Conservation (phyloP, 805 yeast species). For the Teunomyces stri region DNA sequence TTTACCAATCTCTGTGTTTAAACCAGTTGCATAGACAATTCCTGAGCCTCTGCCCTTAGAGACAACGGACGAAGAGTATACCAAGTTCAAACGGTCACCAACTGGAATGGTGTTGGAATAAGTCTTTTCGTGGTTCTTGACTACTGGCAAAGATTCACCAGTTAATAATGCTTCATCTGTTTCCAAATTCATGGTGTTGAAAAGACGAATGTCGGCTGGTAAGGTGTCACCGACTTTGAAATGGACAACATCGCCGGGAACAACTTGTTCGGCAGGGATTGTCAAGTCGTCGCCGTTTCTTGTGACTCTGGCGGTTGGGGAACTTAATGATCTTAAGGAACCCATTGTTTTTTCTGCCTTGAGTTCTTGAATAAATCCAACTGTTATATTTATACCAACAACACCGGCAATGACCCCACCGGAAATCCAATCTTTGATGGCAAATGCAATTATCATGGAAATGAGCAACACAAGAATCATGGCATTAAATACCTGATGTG, state of each 20-base stretch:
- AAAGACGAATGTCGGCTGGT: conserved; percentile 69
- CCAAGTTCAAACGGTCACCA: conserved; percentile 75
- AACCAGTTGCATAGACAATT: conserved; percentile 65
- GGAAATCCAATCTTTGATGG: conserved; percentile 74
- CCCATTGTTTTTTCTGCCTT: conserved; percentile 81
- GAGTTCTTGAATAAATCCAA: conserved; percentile 69
- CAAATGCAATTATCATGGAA: conserved; percentile 68
- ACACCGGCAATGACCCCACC: conserved; percentile 80
- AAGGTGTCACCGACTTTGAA: conserved; percentile 71
- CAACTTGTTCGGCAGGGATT: conserved; percentile 61
- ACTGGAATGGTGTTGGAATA: conserved; percentile 50
- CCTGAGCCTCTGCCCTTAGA: conserved; percentile 76
- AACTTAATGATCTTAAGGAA: conserved; percentile 60
- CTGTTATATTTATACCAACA: conserved; percentile 56
- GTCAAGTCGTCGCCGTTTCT: conserved; percentile 58
- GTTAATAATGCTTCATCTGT: conserved; percentile 68
- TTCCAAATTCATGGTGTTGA: conserved; percentile 61
- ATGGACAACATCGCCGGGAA: conserved; percentile 69
- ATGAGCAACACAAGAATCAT: conserved; percentile 73
- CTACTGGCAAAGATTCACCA: conserved; percentile 66
- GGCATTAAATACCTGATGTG: conserved; percentile 72
- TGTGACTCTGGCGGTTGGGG: conserved; percentile 68
- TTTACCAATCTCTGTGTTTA: conserved; percentile 69
- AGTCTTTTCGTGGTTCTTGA: conserved; percentile 45
- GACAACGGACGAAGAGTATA: conserved; percentile 64